Evolutionary conservation across 495 filamentous ascomycete genomes (phyloP), one percentile per base, ranked within the genome.

Genomic region (Tetracladium setigerum): DNA sequence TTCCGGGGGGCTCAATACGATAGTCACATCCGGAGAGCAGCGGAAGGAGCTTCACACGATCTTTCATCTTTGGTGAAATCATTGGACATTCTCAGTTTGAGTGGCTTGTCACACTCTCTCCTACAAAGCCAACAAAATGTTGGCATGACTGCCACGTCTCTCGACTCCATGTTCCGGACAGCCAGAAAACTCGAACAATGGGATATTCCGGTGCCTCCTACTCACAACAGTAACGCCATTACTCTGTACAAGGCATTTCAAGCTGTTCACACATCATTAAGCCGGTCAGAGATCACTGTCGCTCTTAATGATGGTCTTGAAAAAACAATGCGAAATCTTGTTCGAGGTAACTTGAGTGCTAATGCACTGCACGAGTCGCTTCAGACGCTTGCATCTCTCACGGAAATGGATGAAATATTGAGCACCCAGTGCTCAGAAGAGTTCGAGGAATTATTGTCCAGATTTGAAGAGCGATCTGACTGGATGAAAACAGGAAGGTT

Each of bases 1-100:
- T 95, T 95, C 54, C 83, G 89, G 34, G 87, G 89, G 19, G 94
- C 94, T n/a, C 82, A 87, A 41, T 86, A 89, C 48, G 89, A 98
- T 59, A 91, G 83, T 54, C 81, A 90, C 41, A 73, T 95, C 38
- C 75, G 84, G 24, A 68, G 59, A 15, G 53, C 62, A 27, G 66
- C 73, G 30, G 47, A 64, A 31, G 56, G 63, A 0, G 62, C 67
- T 8, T 48, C 57, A 5, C 44, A 61, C 15, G 78, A 80, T 57
- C 64, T 62, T 0, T 67, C 71, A 43, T 69, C 65, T 0, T 56
- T 86, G 18, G 73, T 89, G 10, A 76, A 78, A 35, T 77, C 84
- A 2, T 67, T 88, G 7, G 73, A 76, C 41, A 74, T 65, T 33
- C 71, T 91, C 6, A 83, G 84, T 37, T 69, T 90, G 38, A 76